These are phyloP conservation scores for Eucommia ulmoides DNA, from an alignment of 257 asterid species.

Conservation along the genomic window DNA sequence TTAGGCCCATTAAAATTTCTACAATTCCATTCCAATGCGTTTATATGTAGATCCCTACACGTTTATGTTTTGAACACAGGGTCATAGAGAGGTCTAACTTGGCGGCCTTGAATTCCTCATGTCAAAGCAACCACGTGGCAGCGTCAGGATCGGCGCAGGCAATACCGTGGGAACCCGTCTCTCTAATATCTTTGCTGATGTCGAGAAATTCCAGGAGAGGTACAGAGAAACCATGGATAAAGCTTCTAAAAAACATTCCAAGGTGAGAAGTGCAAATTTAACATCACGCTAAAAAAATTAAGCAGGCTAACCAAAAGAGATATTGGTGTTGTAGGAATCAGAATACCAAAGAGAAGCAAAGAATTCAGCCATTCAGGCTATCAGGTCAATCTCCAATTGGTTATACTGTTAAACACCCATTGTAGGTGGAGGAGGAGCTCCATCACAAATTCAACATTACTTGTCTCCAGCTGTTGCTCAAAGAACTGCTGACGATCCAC, in stretches of 20 bases:
- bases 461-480: slow-evolving; percentile 9
- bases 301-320: not conserved
- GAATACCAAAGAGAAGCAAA: slow-evolving; percentile 28
- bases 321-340: slow-evolving; percentile 32
- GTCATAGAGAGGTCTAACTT: slow-evolving; percentile 58
- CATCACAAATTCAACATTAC: slow-evolving; percentile 14
- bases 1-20: too few species aligned
- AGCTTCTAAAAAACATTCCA: slow-evolving; percentile 30
- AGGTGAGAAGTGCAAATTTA: slow-evolving; percentile 21
- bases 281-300: not conserved
- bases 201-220: slow-evolving; percentile 62
- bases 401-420: slow-evolving; percentile 68
- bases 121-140: slow-evolving; percentile 79
- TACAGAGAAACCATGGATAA: slow-evolving; percentile 28
- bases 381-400: slow-evolving; percentile 69
- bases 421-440: slow-evolving; percentile 7
- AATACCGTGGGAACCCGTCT: slow-evolving; percentile 57
- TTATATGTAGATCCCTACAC: not conserved
- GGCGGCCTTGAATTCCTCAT: slow-evolving; percentile 88
- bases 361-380: slow-evolving; percentile 64
- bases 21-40: not conserved
- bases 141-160: slow-evolving; percentile 58
- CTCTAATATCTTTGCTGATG: slow-evolving; percentile 54
- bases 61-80: slow-evolving; percentile 16
- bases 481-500: slow-evolving; percentile 21